These are phyloP conservation scores for Echites panduratus DNA, from an alignment of 257 asterid genomes.

Conservation along the genomic window DNA sequence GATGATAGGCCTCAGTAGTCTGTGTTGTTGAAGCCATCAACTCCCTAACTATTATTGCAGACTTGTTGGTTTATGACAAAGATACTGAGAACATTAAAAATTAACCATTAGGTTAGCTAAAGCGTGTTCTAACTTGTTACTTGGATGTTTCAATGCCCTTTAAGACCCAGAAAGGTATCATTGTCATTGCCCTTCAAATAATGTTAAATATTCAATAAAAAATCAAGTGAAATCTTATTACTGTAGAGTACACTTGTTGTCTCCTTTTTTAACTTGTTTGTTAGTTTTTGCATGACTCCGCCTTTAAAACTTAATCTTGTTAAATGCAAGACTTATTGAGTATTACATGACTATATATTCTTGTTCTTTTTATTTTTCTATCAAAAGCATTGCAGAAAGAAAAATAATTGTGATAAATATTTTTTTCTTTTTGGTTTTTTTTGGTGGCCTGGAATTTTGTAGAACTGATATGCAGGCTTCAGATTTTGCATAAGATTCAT, in stretches of 20 bases:
- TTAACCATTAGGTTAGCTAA: not conserved
- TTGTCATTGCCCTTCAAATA: not conserved
- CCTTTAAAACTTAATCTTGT: no score
- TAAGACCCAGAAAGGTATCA: no score
- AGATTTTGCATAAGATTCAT: not conserved
- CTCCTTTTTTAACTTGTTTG: no score
- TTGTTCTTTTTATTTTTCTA: no score
- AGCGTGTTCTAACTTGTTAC: not conserved
- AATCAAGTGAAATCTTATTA: not conserved
- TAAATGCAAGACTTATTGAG: not conserved
- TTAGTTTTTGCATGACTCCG: no score
- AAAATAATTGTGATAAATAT: no score
- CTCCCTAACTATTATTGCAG: not conserved
- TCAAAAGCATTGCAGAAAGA: not conserved
- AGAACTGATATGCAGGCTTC: not conserved
- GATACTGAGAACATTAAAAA: not conserved
- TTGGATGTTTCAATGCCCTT: not conserved
- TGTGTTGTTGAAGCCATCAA: not conserved
- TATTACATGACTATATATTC: no score
- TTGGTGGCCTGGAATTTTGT: not conserved
- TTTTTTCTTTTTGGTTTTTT: not conserved
- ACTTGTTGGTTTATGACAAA: not conserved
- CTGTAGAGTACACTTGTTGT: not conserved
- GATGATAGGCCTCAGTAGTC: not conserved
- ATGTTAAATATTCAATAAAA: no score